Base-by-base conservation (phyloP, 164 flowering plant genomes). In the Vitis riparia region DNA sequence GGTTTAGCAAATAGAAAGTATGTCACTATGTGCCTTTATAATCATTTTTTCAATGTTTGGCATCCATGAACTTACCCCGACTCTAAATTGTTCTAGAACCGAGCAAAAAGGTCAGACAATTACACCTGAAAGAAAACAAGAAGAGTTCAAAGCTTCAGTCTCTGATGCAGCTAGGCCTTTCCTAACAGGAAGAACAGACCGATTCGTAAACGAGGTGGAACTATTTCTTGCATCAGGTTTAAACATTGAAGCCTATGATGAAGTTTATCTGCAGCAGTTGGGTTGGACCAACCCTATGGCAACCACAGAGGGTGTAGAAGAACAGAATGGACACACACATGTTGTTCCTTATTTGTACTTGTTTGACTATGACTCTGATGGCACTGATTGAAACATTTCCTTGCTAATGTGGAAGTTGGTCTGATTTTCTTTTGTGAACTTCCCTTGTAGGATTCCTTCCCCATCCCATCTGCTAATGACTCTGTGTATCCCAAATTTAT, bases 211-310 rank as follows among this genome's bases (percentile, higher is more conserved):
- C 23, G 99, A 94, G 81, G 19, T 90, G 59, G 97, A 94, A 72
- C 74, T 92, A 16, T 95, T 95, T 84, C 88, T 93, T 62, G 91
- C 87, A 65, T 90, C 98, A 9, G 92, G 91, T 2, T 73, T 93
- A 67, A 90, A 78, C 67, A 72, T 89, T n/a, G 85, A 85, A 68
- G 97, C 96, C 32, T 95, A 85, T 68, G 97, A 91, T 79, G 80
- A 87, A 75, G 91, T 86, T 37, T 92, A 82, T 73, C 71, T 71
- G 76, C 85, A 87, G 57, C 76, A 81, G 60, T 51, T 88, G 68
- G 87, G 85, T 63, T 77, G 76, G 84, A 77, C 73, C 63, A 59
- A 76, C n/a, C 67, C 75, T 47, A 68, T 49, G 59, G 77, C 61
- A 15, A 76, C 56, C 27, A 37, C 17, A 27, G 77, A 75, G 13